Conservation (phyloP, 208 protist species). For the Leishmania tarentolae region DNA sequence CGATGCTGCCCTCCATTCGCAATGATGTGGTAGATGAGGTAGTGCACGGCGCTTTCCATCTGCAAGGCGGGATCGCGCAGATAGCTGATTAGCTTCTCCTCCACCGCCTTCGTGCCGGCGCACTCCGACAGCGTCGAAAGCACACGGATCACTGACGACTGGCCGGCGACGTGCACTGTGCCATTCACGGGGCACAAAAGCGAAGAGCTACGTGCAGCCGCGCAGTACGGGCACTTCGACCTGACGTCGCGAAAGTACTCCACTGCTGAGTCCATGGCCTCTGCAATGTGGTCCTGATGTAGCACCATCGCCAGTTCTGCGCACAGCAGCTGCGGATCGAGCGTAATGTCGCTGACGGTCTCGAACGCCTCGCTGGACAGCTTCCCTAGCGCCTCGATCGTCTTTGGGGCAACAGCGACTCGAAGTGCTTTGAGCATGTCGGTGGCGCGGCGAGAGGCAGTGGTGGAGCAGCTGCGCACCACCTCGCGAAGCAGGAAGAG, state of each 20-base stretch:
- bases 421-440: constrained; percentile 87
- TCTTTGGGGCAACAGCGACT: constrained; percentile 74
- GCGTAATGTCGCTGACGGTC: constrained; percentile 44
- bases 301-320: constrained; percentile 92
- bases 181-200: constrained; percentile 77
- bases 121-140: constrained; percentile 86
- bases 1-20: constrained; percentile 86
- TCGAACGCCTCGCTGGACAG: constrained; percentile 80
- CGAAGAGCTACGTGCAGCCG: constrained; percentile 56
- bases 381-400: constrained; percentile 88
- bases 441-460: constrained; percentile 64
- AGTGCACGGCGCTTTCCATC: constrained; percentile 84
- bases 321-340: constrained; percentile 88
- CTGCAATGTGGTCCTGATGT: constrained; percentile 81
- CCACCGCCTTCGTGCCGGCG: constrained; percentile 67
- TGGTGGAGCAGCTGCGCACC: constrained; percentile 84
- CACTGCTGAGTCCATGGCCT: constrained; percentile 79
- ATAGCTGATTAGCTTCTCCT: constrained; percentile 72
- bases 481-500: constrained; percentile 87
- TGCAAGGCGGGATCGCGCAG: constrained; percentile 76
- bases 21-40: constrained; percentile 85
- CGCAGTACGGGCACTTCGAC: constrained; percentile 77
- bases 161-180: constrained; percentile 79
- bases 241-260: constrained; percentile 81
- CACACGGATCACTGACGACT: constrained; percentile 70